phyloP scores from a whole-genome alignment of 2,329 filamentous ascomycete genomes.

The Elsinoe perseae region DNA sequence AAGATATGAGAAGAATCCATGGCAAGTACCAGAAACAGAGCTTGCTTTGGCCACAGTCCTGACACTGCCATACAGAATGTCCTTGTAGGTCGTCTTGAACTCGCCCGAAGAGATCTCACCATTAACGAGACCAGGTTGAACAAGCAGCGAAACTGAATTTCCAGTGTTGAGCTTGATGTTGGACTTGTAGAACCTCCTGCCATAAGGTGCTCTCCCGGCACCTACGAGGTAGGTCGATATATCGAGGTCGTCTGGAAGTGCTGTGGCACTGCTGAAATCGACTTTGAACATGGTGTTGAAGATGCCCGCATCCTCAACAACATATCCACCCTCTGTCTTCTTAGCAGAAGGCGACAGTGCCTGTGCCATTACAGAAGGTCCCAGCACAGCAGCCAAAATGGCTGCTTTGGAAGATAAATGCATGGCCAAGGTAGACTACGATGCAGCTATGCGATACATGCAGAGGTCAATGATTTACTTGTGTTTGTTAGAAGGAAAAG shows the following conservation, averaged over 20 bases:
- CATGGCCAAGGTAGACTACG: neutral
- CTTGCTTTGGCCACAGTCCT: conserved; percentile 61
- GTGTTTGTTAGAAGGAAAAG: neutral
- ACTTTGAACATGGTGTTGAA: conserved; percentile 16
- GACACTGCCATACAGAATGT: conserved; percentile 63
- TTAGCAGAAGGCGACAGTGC: neutral
- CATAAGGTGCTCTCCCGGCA: conserved; percentile 16
- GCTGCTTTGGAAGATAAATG: neutral
- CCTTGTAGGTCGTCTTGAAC: conserved; percentile 51
- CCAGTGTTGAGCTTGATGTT: conserved; percentile 16
- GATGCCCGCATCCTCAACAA: conserved; percentile 14
- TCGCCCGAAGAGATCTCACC: conserved; percentile 41
- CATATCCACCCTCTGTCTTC: neutral
- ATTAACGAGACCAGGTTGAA: conserved; percentile 13
- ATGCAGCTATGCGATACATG: neutral
- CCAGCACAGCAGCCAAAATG: neutral
- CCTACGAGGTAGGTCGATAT: conserved; percentile 17
- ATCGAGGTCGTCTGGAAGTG: conserved; percentile 10
- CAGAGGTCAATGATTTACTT: no score
- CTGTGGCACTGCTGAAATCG: conserved; percentile 17
- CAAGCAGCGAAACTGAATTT: conserved; percentile 14
- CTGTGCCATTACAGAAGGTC: neutral
- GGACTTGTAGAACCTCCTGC: conserved; percentile 15
- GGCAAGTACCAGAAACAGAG: conserved; percentile 57
- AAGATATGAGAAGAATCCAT: conserved; percentile 75